Evolutionary conservation across 129 eudicot species (phyloP).

Genomic region (Arctium lappa): DNA sequence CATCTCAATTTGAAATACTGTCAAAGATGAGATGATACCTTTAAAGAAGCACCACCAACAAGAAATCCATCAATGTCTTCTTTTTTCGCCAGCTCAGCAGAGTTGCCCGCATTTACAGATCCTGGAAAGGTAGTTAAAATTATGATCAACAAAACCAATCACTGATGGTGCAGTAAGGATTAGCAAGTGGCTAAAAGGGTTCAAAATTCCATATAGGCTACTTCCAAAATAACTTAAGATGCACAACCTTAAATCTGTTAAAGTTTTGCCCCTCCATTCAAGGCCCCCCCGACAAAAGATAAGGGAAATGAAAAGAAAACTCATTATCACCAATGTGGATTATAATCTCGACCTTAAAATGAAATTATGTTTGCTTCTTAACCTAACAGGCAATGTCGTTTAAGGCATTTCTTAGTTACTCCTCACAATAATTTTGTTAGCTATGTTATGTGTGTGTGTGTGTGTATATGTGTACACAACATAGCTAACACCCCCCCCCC

Average conservation of each 20-base stretch:
- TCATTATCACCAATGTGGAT: not conserved
- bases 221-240: no score
- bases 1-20: not conserved
- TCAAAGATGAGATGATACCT: conserved; percentile 40
- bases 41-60: conserved; percentile 93
- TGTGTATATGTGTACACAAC: no score
- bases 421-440: not conserved
- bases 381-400: not conserved
- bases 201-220: not conserved
- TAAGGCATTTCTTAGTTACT: not conserved
- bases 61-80: conserved; percentile 95
- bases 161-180: not conserved
- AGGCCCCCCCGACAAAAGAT: not conserved
- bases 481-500: no score
- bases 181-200: not conserved
- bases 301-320: not conserved
- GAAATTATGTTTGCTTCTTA: not conserved
- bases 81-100: conserved; percentile 79
- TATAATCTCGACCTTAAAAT: not conserved
- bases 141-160: not conserved
- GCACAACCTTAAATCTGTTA: no score
- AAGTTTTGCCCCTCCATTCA: not conserved
- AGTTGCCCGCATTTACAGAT: conserved; percentile 90
- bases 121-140: conserved; percentile 39
- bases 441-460: no score